A percentile compares a stretch with the other conserved stretches of the same genome.
phyloP scores from a whole-genome alignment of 345 rosid species.

The Ceriops zippeliana region DNA sequence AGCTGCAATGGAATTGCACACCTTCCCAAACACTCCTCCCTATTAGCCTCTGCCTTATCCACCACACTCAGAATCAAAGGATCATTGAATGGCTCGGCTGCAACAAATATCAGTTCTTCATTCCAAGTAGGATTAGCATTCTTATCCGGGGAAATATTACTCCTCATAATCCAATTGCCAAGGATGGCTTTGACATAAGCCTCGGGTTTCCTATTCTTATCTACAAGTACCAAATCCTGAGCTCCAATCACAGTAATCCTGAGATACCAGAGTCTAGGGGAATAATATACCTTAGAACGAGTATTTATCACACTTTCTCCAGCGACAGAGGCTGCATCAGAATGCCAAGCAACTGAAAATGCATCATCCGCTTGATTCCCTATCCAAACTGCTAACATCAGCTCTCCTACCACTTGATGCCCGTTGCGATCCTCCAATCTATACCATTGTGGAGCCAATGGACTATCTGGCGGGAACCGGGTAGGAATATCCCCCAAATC shows the following conservation, averaged over 20 bases:
- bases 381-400: constrained; percentile 46
- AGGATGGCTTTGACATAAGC: constrained; percentile 34
- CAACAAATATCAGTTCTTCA: constrained; percentile 53
- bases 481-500: constrained; percentile 31
- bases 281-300: constrained; percentile 37
- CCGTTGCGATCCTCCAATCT: constrained; percentile 31
- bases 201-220: constrained; percentile 28
- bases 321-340: constrained; percentile 36
- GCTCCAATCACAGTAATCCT: constrained; percentile 41
- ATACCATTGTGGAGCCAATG: constrained; percentile 44
- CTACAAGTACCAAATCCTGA: constrained; percentile 39
- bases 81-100: constrained; percentile 55
- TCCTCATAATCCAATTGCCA: constrained; percentile 33
- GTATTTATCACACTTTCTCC: constrained; percentile 25
- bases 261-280: constrained; percentile 44
- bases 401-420: constrained; percentile 23
- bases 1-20: constrained; percentile 29
- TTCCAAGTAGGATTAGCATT: constrained; percentile 39
- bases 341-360: constrained; percentile 40
- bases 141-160: constrained; percentile 27
- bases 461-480: constrained; percentile 37
- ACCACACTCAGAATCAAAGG: constrained; percentile 39
- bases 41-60: constrained; percentile 32
- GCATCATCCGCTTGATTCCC: constrained; percentile 48
- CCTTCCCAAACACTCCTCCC: constrained; percentile 42